A percentile compares a stretch with the other conserved stretches of the same genome.
phyloP scores from a whole-genome alignment of 768 basidiomycete genomes.

The Tephrocybe sp. region DNA sequence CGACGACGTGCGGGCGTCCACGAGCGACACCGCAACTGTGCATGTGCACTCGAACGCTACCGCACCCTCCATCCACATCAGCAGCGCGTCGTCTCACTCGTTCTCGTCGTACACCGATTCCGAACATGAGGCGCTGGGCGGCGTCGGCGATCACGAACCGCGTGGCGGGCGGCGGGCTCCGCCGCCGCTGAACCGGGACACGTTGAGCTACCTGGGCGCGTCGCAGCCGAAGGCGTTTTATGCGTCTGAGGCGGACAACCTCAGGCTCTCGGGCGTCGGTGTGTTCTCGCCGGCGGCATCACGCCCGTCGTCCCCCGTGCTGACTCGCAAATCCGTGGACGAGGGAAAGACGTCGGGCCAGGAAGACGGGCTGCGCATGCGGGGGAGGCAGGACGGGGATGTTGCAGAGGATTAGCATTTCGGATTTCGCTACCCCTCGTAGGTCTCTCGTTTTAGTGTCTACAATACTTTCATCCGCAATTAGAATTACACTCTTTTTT shows the following conservation, averaged over 20 bases:
- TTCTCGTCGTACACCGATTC: conserved; percentile 27
- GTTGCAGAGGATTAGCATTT: not conserved
- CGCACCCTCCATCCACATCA: conserved; percentile 28
- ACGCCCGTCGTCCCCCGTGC: conserved; percentile 62
- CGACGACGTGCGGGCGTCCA: conserved; percentile 73
- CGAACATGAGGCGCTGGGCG: conserved; percentile 17
- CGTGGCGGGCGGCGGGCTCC: too few species aligned
- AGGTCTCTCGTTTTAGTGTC: too few species aligned
- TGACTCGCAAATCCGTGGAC: conserved; percentile 38
- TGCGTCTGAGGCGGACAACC: conserved; percentile 45
- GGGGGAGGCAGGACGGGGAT: conserved; percentile 9
- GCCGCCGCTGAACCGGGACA: conserved; percentile 3
- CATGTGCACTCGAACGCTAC: conserved; percentile 29
- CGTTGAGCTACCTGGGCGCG: conserved; percentile 13
- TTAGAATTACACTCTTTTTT: conserved; percentile 14
- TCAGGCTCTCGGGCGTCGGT: conserved; percentile 67
- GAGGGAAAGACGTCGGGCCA: conserved; percentile 17
- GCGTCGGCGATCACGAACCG: conserved; percentile 4
- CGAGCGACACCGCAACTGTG: conserved; percentile 53
- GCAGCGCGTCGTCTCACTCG: conserved; percentile 24
- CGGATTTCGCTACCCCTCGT: too few species aligned
- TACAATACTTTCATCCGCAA: conserved; percentile 2
- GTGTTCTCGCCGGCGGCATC: conserved; percentile 74
- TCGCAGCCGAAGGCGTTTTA: conserved; percentile 48
- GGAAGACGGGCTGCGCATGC: conserved; percentile 20